Percentiles rank a stretch among this genome's conserved stretches.
Conservation (phyloP, 2,329 filamentous ascomycete species). For the Cladorrhinum sp. region DNA sequence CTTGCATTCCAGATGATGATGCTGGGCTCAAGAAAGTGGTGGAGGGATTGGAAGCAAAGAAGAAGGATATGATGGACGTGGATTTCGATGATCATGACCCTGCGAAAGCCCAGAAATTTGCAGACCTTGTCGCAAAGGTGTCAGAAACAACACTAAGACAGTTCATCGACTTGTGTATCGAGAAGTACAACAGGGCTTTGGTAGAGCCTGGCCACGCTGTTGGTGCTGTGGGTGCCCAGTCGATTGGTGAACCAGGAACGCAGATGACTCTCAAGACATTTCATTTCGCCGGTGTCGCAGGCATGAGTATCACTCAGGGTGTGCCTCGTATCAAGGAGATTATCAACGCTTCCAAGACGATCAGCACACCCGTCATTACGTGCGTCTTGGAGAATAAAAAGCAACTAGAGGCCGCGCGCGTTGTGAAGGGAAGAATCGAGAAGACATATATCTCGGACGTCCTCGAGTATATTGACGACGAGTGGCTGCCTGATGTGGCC, state of each 20-base stretch:
- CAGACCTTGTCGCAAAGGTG: constrained; percentile 78
- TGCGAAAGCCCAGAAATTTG: constrained; percentile 33
- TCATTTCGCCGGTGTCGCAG: constrained; percentile 99
- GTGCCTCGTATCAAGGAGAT: constrained; percentile 99
- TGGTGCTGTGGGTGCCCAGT: constrained; percentile 93
- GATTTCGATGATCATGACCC: constrained; percentile 22
- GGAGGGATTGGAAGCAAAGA: constrained; percentile 16
- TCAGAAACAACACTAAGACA: constrained; percentile 68
- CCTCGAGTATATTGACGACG: constrained; percentile 78
- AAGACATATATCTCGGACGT: constrained; percentile 88
- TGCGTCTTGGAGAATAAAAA: constrained; percentile 77
- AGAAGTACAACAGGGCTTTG: constrained; percentile 86
- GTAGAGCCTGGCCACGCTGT: constrained; percentile 95
- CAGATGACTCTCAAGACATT: constrained; percentile 99
- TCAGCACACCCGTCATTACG: constrained; percentile 90
- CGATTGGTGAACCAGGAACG: constrained; percentile 95
- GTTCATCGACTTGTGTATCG: constrained; percentile 79
- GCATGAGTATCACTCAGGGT: constrained; percentile 99
- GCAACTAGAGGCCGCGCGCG: constrained; percentile 74
- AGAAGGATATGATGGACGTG: constrained; percentile 17
- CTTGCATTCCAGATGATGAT: constrained; percentile 26
- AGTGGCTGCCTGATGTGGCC: constrained; percentile 74
- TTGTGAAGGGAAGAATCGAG: constrained; percentile 91
- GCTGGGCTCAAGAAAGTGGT: constrained; percentile 28
- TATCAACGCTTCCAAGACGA: constrained; percentile 93